These are phyloP conservation scores for Trametes punicea DNA, from an alignment of 768 basidiomycete species.

Conservation along the genomic window DNA sequence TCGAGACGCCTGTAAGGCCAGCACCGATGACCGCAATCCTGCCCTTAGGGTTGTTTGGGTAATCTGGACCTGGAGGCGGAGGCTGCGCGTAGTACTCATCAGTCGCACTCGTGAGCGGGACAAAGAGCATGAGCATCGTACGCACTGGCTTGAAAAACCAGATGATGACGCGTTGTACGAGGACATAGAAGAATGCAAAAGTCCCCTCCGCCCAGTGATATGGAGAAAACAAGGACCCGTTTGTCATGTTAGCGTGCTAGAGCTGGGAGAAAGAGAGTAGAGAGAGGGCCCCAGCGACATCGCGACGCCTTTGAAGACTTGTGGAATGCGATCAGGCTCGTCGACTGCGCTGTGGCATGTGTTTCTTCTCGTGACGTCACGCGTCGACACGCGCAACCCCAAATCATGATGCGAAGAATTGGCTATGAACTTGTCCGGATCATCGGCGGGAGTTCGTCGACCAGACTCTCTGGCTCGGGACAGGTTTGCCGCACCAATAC, in stretches of 20 bases:
- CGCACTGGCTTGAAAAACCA: slow-evolving; percentile 40
- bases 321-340: neutral
- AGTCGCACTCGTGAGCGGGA: neutral
- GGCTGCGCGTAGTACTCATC: neutral
- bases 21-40: slow-evolving; percentile 50
- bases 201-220: slow-evolving; percentile 6
- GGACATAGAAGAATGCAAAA: slow-evolving; percentile 32
- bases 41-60: slow-evolving; percentile 26
- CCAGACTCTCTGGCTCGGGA: no score
- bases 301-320: neutral
- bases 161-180: slow-evolving; percentile 37
- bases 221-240: slow-evolving; percentile 5
- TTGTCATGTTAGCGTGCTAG: neutral
- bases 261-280: neutral
- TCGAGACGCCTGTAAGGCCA: slow-evolving; percentile 51
- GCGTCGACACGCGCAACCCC: neutral
- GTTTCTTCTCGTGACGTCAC: neutral
- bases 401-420: no score
- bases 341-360: neutral
- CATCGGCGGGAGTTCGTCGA: no score
- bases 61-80: slow-evolving; percentile 22
- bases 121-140: no score
- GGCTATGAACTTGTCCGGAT: no score
- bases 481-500: no score
- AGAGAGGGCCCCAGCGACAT: neutral